A percentile compares a stretch with the other conserved stretches of the same genome.
phyloP scores from a whole-genome alignment of 2,329 filamentous ascomycete genomes.

The Cryphonectria nitschkei region DNA sequence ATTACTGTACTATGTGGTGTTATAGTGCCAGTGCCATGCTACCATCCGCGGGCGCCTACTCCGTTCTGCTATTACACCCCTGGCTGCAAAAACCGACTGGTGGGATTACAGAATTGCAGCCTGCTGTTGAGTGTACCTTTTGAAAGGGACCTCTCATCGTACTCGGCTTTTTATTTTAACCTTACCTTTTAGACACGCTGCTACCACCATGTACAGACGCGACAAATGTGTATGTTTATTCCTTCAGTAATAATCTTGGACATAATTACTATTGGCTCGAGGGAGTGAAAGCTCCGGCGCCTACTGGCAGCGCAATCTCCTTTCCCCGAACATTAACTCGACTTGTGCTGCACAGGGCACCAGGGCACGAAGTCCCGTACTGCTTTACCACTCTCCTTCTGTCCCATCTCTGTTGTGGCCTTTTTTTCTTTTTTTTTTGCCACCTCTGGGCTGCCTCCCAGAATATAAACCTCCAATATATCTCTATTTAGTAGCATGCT shows the following conservation, averaged over 20 bases:
- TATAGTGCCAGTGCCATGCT: neutral
- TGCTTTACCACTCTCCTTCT: neutral
- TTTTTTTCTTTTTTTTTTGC: neutral
- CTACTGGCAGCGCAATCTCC: neutral
- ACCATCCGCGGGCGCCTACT: neutral
- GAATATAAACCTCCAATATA: too few relatives aligned
- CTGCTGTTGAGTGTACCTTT: neutral
- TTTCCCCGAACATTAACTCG: neutral
- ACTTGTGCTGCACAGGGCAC: neutral
- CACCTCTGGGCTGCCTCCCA: constrained; percentile 4
- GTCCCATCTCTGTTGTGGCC: neutral
- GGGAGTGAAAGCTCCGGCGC: neutral
- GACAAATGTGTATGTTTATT: neutral
- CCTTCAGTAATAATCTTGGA: neutral
- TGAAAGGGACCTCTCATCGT: neutral
- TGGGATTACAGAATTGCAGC: neutral
- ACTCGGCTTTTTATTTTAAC: neutral
- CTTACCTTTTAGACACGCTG: neutral
- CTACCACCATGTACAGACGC: neutral
- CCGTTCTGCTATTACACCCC: neutral
- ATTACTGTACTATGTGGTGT: neutral
- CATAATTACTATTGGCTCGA: constrained; percentile 1
- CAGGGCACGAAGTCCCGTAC: neutral
- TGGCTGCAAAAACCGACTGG: neutral
- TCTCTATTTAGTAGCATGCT: neutral